phyloP scores from a whole-genome alignment of 2,329 filamentous ascomycete species.

The Aspergillus ochraceoroseus region DNA sequence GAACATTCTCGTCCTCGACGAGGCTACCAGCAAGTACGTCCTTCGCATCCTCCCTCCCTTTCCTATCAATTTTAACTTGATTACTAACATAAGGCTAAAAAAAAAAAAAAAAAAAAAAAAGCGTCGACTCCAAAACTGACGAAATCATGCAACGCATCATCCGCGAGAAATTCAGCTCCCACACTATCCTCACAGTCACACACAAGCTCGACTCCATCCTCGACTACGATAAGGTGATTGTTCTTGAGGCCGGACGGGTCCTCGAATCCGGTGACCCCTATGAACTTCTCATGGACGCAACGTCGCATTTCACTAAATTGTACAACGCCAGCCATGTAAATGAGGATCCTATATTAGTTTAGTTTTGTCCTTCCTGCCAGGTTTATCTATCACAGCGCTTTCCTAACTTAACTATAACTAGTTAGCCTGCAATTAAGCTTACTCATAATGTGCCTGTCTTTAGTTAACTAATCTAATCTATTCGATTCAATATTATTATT shows the following conservation, averaged over 20 bases:
- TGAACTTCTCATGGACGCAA: constrained; percentile 32
- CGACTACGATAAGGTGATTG: constrained; percentile 38
- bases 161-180: constrained; percentile 49
- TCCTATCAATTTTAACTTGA: no score
- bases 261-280: constrained; percentile 37
- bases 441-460: no score
- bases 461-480: no score
- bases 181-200: constrained; percentile 57
- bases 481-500: no score
- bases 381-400: no score
- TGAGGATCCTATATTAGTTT: constrained; percentile 23
- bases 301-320: constrained; percentile 37
- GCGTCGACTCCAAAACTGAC: constrained; percentile 56
- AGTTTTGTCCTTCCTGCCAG: no score
- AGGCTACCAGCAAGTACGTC: constrained; percentile 28
- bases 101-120: no score
- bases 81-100: no score
- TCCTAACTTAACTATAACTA: no score
- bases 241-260: constrained; percentile 35
- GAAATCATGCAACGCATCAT: constrained; percentile 54
- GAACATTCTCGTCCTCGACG: constrained; percentile 45
- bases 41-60: constrained; percentile 14
- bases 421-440: no score
- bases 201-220: constrained; percentile 51
- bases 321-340: constrained; percentile 27